Evolutionary conservation across 2,329 filamentous ascomycete genomes (phyloP).

Genomic region (Exophiala sideris): DNA sequence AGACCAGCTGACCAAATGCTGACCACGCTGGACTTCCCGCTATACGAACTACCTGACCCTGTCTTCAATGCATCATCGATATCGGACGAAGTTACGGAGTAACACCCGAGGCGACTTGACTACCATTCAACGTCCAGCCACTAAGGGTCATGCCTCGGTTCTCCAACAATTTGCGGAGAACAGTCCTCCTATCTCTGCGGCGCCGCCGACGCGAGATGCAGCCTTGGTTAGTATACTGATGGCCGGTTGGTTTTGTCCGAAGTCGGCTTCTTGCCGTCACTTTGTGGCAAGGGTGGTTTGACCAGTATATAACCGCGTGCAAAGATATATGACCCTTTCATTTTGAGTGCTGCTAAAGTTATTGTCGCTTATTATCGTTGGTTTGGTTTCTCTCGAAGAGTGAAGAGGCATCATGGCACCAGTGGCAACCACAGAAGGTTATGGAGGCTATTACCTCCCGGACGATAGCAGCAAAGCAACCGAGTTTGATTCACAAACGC

Average conservation of each 20-base stretch:
- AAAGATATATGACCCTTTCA: no score
- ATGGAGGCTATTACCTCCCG: slow-evolving; percentile 16
- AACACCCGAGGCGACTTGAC: not conserved
- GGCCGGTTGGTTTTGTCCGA: not conserved
- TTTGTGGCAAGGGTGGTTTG: no score
- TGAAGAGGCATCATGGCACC: slow-evolving; percentile 7
- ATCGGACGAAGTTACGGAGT: no score
- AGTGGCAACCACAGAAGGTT: slow-evolving; percentile 9
- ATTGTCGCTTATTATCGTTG: not conserved
- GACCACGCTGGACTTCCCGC: no score
- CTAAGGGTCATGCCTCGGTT: slow-evolving; percentile 8
- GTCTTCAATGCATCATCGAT: no score
- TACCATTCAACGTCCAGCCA: not conserved
- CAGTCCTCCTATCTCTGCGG: not conserved
- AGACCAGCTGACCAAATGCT: no score
- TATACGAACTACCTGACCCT: no score
- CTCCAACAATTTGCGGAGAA: slow-evolving; percentile 16
- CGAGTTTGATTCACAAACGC: not conserved
- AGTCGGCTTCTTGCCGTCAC: not conserved
- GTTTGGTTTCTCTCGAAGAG: not conserved
- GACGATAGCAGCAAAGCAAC: slow-evolving; percentile 8
- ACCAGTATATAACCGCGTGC: no score
- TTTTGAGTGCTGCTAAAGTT: no score
- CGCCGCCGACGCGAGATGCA: no score
- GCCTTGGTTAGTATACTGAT: not conserved